Evolutionary conservation across 768 basidiomycete genomes (phyloP).

Genomic region (Podaxis rugospora): DNA sequence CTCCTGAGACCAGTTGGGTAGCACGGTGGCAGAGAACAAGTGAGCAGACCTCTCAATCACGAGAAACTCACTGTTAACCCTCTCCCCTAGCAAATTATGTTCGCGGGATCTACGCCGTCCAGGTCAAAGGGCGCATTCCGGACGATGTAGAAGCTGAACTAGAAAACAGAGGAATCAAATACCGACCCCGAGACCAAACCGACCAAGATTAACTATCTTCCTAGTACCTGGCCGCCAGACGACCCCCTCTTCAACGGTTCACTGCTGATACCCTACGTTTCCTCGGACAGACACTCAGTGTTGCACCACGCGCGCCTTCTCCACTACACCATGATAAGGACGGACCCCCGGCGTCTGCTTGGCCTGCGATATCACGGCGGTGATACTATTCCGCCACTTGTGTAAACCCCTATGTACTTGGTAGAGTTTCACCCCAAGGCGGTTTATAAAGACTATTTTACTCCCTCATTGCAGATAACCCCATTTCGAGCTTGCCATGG

Average conservation of each 20-base stretch:
- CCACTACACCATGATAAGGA: no score
- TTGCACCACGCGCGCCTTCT: neutral
- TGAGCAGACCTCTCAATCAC: slow-evolving; percentile 32
- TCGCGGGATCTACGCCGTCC: slow-evolving; percentile 90
- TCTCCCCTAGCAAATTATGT: slow-evolving; percentile 65
- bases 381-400: neutral
- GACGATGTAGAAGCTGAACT: slow-evolving; percentile 84
- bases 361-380: neutral
- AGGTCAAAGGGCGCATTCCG: slow-evolving; percentile 80
- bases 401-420: neutral
- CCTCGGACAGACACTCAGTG: neutral
- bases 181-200: slow-evolving; percentile 79
- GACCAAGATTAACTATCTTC: slow-evolving; percentile 51
- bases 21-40: slow-evolving; percentile 94
- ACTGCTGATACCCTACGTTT: no score
- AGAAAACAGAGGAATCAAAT: slow-evolving; percentile 72
- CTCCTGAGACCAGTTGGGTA: slow-evolving; percentile 91
- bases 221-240: no score
- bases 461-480: no score
- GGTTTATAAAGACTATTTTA: no score
- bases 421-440: neutral
- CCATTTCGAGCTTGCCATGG: no score
- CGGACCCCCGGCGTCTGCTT: neutral
- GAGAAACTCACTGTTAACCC: slow-evolving; percentile 3
- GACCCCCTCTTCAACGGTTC: no score